phyloP scores from a whole-genome alignment of 1,284 basidiomycete species.

The Abortiporus biennis region DNA sequence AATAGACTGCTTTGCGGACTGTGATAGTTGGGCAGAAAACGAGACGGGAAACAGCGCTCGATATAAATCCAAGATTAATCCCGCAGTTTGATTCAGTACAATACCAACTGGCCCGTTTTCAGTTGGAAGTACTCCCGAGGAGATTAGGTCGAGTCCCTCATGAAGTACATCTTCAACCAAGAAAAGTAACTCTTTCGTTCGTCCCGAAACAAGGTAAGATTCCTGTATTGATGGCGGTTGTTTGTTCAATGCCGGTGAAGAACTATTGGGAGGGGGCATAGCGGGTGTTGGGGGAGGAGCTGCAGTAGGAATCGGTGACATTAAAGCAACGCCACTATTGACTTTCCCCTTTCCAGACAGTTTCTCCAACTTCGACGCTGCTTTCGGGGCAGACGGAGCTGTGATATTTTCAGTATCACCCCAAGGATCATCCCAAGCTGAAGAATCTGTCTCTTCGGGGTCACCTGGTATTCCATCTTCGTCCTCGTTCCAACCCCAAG shows the following conservation, averaged over 20 bases:
- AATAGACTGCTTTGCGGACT: constrained; percentile 60
- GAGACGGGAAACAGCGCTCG: constrained; percentile 77
- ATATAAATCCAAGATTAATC: constrained; percentile 75
- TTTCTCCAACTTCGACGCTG: constrained; percentile 53
- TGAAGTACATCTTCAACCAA: constrained; percentile 52
- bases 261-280: too few relatives aligned
- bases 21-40: constrained; percentile 45
- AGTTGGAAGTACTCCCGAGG: constrained; percentile 45
- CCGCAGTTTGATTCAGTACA: constrained; percentile 54
- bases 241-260: constrained; percentile 5
- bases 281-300: constrained; percentile 21
- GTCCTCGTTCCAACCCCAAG: constrained; percentile 17
- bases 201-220: constrained; percentile 50
- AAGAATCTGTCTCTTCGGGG: constrained; percentile 23
- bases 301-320: constrained; percentile 14
- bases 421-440: constrained; percentile 61
- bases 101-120: constrained; percentile 34
- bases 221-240: constrained; percentile 31
- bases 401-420: constrained; percentile 30
- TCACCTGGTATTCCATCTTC: constrained; percentile 12
- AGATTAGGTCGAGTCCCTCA: constrained; percentile 52
- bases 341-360: constrained; percentile 45
- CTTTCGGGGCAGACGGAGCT: constrained; percentile 32
- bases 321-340: constrained; percentile 9
- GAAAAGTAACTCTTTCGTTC: constrained; percentile 49